These are phyloP conservation scores for Nakazawaea populi DNA, from an alignment of 805 yeast genomes.

Conservation along the genomic window DNA sequence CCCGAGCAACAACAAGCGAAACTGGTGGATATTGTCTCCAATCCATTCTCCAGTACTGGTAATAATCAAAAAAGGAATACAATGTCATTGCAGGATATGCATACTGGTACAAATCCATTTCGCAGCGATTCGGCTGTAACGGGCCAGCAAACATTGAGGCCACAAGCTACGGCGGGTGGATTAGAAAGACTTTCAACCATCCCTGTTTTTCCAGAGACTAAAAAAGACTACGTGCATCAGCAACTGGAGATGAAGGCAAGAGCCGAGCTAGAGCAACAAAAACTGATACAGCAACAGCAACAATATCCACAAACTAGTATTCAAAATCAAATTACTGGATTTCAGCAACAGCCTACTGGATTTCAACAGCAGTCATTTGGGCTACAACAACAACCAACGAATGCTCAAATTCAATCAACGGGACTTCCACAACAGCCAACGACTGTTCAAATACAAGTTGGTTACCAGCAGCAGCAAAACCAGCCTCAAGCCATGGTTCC, in stretches of 20 bases:
- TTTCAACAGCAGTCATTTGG: background rate
- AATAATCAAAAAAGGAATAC: background rate
- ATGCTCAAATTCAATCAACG: background rate
- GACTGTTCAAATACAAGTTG: background rate
- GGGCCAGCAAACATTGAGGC: constrained; percentile 25
- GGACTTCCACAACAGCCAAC: constrained; percentile 10
- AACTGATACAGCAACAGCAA: constrained; percentile 19
- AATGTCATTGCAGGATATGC: constrained; percentile 8
- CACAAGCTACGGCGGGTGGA: constrained; percentile 58
- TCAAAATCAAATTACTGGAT: constrained; percentile 2
- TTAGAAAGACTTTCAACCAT: constrained; percentile 50
- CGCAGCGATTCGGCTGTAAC: constrained; percentile 27
- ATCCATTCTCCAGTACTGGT: constrained; percentile 6
- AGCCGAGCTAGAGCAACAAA: constrained; percentile 16
- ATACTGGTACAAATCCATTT: constrained; percentile 52
- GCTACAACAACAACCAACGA: constrained; percentile 5
- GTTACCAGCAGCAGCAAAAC: background rate
- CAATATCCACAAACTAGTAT: constrained; percentile 13
- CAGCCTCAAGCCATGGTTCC: background rate
- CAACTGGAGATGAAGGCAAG: constrained; percentile 13
- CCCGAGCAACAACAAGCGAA: constrained; percentile 11
- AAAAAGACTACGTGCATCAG: constrained; percentile 15
- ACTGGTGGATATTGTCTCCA: constrained; percentile 11
- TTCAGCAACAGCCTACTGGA: background rate
- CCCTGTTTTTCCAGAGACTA: constrained; percentile 54